Percentiles rank a stretch among this genome's conserved stretches.
Evolutionary conservation across 2,329 filamentous ascomycete genomes (phyloP).

Genomic region (Beauveria brongniartii): DNA sequence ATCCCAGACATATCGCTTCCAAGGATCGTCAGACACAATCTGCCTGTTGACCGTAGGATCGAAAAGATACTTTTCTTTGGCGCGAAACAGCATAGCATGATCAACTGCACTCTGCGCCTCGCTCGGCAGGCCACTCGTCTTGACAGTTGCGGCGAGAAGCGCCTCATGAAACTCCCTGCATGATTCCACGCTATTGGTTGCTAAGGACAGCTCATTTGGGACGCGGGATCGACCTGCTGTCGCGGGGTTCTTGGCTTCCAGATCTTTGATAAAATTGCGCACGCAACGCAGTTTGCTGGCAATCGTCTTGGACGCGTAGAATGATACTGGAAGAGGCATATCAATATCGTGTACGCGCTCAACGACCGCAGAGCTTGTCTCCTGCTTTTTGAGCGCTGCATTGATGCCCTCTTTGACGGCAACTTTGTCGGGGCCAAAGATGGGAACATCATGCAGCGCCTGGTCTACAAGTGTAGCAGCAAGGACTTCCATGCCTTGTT

Average conservation of each 20-base stretch:
- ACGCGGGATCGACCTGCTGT: constrained; percentile 16
- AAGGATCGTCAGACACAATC: constrained; percentile 63
- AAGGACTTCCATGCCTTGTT: constrained; percentile 43
- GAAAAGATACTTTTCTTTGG: constrained; percentile 55
- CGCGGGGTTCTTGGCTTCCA: constrained; percentile 21
- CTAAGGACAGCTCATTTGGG: constrained; percentile 29
- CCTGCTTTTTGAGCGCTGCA: constrained; percentile 28
- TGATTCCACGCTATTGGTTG: constrained; percentile 33
- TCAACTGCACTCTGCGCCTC: constrained; percentile 46
- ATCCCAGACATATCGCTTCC: constrained; percentile 72
- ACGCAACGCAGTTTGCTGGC: constrained; percentile 42
- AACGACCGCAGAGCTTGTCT: constrained; percentile 25
- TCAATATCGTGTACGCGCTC: constrained; percentile 29
- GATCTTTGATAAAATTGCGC: constrained; percentile 28
- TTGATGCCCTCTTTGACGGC: constrained; percentile 35
- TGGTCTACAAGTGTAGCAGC: constrained; percentile 47
- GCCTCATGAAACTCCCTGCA: constrained; percentile 52
- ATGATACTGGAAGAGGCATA: constrained; percentile 32
- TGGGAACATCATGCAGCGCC: constrained; percentile 42
- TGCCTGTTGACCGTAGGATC: constrained; percentile 56
- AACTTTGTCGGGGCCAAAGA: constrained; percentile 47
- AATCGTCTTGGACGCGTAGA: constrained; percentile 32
- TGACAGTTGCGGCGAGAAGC: constrained; percentile 37
- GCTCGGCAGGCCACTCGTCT: constrained; percentile 38
- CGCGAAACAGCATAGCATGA: constrained; percentile 51